Evolutionary conservation across 2,329 filamentous ascomycete genomes (phyloP).

Genomic region (Colletotrichum tropicicola): DNA sequence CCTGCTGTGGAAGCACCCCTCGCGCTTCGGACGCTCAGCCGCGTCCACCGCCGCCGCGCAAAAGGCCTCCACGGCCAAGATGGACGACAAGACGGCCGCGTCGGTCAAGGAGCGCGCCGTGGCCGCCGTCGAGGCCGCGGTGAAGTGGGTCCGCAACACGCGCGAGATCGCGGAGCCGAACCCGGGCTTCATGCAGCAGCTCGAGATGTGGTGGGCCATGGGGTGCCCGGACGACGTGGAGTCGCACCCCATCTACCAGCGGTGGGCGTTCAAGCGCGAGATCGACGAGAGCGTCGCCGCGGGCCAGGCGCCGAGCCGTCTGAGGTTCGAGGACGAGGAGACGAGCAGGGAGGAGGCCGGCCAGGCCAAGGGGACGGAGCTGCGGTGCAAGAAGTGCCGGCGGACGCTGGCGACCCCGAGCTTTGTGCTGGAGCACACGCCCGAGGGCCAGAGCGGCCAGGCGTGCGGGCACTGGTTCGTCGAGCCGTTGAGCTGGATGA

Average conservation of each 20-base stretch:
- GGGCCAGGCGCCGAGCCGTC: slow-evolving; percentile 81
- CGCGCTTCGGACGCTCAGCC: slow-evolving; percentile 54
- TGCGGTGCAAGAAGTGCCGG: slow-evolving; percentile 93
- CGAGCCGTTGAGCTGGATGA: slow-evolving; percentile 96
- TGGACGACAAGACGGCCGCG: slow-evolving; percentile 31
- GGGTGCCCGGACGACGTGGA: slow-evolving; percentile 75
- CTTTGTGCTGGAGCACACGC: slow-evolving; percentile 74
- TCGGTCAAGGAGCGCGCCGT: slow-evolving; percentile 45
- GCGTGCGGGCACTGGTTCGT: slow-evolving; percentile 88
- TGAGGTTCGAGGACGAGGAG: slow-evolving; percentile 84
- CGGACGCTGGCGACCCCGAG: slow-evolving; percentile 62
- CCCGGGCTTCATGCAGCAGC: slow-evolving; percentile 87
- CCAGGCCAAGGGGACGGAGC: slow-evolving; percentile 55
- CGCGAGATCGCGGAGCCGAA: slow-evolving; percentile 90
- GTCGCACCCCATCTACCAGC: slow-evolving; percentile 79
- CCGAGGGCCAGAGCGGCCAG: slow-evolving; percentile 20
- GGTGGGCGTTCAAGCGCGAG: slow-evolving; percentile 68
- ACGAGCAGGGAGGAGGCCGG: slow-evolving; percentile 33
- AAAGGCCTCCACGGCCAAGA: slow-evolving; percentile 14
- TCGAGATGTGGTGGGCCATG: slow-evolving; percentile 89
- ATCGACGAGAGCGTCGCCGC: slow-evolving; percentile 70
- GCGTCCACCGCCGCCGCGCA: slow-evolving; percentile 49
- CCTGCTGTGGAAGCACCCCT: slow-evolving; percentile 74
- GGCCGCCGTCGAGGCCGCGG: slow-evolving; percentile 66
- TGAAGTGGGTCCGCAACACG: slow-evolving; percentile 73